phyloP scores from a whole-genome alignment of 2,329 filamentous ascomycete genomes.

The Fusarium sp. region DNA sequence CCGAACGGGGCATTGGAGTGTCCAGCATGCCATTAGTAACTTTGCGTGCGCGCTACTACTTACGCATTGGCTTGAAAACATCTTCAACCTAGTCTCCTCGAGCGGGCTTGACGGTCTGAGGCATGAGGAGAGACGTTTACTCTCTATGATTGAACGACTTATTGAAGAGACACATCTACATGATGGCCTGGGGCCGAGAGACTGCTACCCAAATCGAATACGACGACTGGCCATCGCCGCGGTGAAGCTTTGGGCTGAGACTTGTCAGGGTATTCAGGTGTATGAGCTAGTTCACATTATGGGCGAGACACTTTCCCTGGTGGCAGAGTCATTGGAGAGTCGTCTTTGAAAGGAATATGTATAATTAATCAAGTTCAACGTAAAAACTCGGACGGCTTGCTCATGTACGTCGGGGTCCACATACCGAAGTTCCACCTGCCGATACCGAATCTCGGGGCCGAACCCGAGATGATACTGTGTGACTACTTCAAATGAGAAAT shows the following conservation, averaged over 20 bases:
- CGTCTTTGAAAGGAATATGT: neutral
- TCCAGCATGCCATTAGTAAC: neutral
- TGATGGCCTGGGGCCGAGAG: neutral
- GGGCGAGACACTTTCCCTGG: neutral
- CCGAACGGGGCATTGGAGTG: neutral
- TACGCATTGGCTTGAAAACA: neutral
- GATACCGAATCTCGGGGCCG: neutral
- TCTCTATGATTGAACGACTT: neutral
- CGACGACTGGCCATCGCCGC: neutral
- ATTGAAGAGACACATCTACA: neutral
- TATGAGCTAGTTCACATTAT: neutral
- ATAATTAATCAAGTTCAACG: neutral
- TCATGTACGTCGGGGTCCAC: neutral
- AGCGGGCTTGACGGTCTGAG: neutral
- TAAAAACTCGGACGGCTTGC: neutral
- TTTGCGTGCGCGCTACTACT: neutral
- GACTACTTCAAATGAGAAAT: neutral
- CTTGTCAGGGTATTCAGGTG: neutral
- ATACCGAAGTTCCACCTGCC: neutral
- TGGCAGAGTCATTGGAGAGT: neutral
- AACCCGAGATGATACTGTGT: neutral
- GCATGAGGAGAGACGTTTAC: neutral
- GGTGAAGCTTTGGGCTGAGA: conserved; percentile 1
- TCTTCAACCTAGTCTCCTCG: neutral
- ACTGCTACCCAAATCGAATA: neutral